These are phyloP conservation scores for Cercospora sojina DNA, from an alignment of 2,329 filamentous ascomycete species.

Conservation along the genomic window DNA sequence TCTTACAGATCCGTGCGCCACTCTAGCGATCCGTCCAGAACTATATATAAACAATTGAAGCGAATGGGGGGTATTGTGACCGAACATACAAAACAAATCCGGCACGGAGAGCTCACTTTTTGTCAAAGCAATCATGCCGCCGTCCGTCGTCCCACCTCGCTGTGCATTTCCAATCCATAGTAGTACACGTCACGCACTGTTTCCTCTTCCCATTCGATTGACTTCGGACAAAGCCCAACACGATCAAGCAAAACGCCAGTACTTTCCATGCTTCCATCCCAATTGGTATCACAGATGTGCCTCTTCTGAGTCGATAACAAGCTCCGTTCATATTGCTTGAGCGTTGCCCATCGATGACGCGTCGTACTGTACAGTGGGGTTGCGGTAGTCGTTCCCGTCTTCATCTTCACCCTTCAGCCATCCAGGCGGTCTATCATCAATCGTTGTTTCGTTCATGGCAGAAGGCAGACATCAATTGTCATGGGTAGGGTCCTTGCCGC, in stretches of 20 bases:
- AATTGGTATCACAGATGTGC: constrained; percentile 12
- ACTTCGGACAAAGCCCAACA: neutral
- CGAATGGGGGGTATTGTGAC: constrained; percentile 14
- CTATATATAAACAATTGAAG: constrained; percentile 7
- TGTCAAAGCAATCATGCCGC: constrained; percentile 7
- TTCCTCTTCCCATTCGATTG: neutral
- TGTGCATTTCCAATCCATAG: constrained; percentile 12
- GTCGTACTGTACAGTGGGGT: constrained; percentile 21
- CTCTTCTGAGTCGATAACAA: constrained; percentile 8
- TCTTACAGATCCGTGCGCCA: constrained; percentile 4
- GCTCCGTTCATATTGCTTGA: constrained; percentile 30
- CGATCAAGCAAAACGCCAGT: constrained; percentile 9
- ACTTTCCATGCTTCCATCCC: constrained; percentile 13
- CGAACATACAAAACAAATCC: constrained; percentile 6
- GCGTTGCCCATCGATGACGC: constrained; percentile 14
- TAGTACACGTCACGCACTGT: constrained; percentile 14
- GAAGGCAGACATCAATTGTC: constrained; percentile 14
- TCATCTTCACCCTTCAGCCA: neutral
- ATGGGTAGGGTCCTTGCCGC: constrained; percentile 22
- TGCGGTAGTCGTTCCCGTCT: neutral
- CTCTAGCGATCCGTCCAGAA: constrained; percentile 2
- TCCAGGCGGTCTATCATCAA: neutral
- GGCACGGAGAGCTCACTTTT: neutral
- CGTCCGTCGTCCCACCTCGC: constrained; percentile 13
- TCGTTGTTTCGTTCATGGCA: neutral